Percentiles rank a stretch among this genome's conserved stretches.
These are phyloP conservation scores for Plasmodium chabaudi DNA, from an alignment of 169 alveolate species.

Conservation along the genomic window DNA sequence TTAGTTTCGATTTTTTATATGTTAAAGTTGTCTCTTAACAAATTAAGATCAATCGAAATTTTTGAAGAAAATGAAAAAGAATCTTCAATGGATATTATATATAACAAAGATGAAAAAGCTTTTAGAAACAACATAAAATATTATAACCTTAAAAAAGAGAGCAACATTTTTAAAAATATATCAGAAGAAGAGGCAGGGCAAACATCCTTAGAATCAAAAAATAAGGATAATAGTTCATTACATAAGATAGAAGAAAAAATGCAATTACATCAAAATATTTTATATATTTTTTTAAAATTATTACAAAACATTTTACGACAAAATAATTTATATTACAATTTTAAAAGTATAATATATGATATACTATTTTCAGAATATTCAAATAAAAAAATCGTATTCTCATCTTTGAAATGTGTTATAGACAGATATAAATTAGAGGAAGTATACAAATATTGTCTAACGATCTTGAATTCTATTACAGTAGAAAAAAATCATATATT, in stretches of 20 bases:
- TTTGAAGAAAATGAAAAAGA: conserved; percentile 1
- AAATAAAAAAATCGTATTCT: conserved; percentile 35
- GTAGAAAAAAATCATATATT: not conserved
- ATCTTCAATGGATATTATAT: not conserved
- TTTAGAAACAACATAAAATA: conserved; percentile 48
- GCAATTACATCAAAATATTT: conserved; percentile 52
- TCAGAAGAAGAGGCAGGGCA: not conserved
- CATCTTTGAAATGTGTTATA: conserved; percentile 61
- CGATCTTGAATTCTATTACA: not conserved
- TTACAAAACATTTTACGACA: conserved; percentile 28
- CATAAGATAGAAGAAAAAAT: conserved; percentile 36
- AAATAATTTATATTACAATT: conserved; percentile 58
- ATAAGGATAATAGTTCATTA: not conserved
- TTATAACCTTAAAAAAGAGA: conserved; percentile 47
- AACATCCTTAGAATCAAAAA: not conserved
- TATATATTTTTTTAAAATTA: conserved; percentile 58
- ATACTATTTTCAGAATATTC: conserved; percentile 66
- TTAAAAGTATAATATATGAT: conserved; percentile 64
- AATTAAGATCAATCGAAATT: conserved; percentile 35
- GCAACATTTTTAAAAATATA: conserved; percentile 20
- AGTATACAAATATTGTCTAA: conserved; percentile 31
- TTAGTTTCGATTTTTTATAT: conserved; percentile 73
- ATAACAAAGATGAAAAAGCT: conserved; percentile 26
- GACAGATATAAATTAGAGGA: conserved; percentile 49
- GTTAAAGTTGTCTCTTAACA: conserved; percentile 45